Conservation (phyloP, 768 basidiomycete genomes). For the Stropharia rugosoannulata region DNA sequence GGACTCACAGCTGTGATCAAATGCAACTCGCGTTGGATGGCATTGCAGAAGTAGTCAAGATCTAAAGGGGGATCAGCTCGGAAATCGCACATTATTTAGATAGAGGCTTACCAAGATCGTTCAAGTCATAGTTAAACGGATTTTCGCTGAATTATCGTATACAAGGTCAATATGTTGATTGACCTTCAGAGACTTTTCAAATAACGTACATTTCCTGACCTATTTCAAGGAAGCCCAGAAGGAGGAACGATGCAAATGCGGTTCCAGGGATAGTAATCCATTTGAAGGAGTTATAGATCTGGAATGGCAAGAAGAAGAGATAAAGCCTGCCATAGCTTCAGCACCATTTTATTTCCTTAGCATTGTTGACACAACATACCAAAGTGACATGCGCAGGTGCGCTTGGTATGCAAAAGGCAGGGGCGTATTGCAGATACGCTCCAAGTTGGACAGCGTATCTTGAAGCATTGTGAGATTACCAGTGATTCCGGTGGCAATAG, state of each 20-base stretch:
- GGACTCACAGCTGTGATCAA: slow-evolving; percentile 66
- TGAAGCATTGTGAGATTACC: slow-evolving; percentile 47
- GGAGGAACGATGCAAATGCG: slow-evolving; percentile 61
- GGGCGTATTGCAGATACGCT: slow-evolving; percentile 64
- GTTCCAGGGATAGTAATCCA: slow-evolving; percentile 61
- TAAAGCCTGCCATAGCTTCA: slow-evolving; percentile 28
- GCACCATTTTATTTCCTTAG: background rate
- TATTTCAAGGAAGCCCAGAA: slow-evolving; percentile 68
- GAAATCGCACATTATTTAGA: no score
- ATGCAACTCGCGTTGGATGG: slow-evolving; percentile 66
- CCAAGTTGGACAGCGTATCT: slow-evolving; percentile 58
- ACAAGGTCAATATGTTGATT: background rate
- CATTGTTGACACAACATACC: slow-evolving; percentile 37
- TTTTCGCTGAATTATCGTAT: slow-evolving; percentile 44
- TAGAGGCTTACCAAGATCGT: slow-evolving; percentile 52
- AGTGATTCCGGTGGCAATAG: slow-evolving; percentile 51
- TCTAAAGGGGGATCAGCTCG: slow-evolving; percentile 30
- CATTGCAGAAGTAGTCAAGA: slow-evolving; percentile 66
- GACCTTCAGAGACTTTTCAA: background rate
- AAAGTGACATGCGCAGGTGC: slow-evolving; percentile 62
- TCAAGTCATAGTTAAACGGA: slow-evolving; percentile 66
- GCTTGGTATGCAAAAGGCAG: slow-evolving; percentile 73
- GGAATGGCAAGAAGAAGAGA: slow-evolving; percentile 50
- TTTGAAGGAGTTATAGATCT: slow-evolving; percentile 42
- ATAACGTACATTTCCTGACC: slow-evolving; percentile 57